Evolutionary conservation across 495 filamentous ascomycete species (phyloP).

Genomic region (Choiromyces venosus): DNA sequence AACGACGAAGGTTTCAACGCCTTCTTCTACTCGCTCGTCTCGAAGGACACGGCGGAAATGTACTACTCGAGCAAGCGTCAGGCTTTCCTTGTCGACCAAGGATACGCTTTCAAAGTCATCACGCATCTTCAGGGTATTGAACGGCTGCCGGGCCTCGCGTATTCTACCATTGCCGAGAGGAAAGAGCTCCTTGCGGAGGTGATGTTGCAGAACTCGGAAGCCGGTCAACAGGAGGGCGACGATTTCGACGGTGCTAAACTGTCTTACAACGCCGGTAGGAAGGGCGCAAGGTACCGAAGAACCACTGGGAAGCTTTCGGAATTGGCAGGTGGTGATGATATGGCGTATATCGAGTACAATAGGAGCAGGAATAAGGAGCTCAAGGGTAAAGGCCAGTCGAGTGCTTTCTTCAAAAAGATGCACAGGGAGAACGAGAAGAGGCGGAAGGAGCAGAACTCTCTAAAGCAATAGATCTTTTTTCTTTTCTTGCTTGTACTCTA

Average conservation of each 20-base stretch:
- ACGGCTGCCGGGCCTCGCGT: conserved; percentile 71
- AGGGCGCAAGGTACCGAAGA: conserved; percentile 55
- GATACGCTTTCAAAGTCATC: conserved; percentile 99
- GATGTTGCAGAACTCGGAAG: conserved; percentile 77
- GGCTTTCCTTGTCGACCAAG: conserved; percentile 96
- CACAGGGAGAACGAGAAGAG: conserved; percentile 64
- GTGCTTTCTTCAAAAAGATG: conserved; percentile 72
- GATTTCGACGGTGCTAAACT: conserved; percentile 61
- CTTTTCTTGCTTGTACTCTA: not conserved
- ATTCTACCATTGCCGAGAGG: conserved; percentile 71
- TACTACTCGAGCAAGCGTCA: conserved; percentile 95
- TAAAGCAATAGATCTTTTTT: conserved; percentile 4
- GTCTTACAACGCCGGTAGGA: conserved; percentile 47
- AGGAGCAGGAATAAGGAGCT: conserved; percentile 72
- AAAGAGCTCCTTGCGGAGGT: conserved; percentile 85
- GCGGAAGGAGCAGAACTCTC: conserved; percentile 48
- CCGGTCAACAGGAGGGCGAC: conserved; percentile 72
- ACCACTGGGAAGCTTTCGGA: conserved; percentile 81
- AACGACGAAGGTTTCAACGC: conserved; percentile 99
- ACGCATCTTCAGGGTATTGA: conserved; percentile 92
- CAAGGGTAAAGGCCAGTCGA: conserved; percentile 59
- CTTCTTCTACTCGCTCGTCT: conserved; percentile 97
- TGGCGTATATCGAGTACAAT: conserved; percentile 91
- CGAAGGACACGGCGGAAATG: conserved; percentile 97
- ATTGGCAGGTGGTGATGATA: conserved; percentile 82